phyloP scores from a whole-genome alignment of 2,329 filamentous ascomycete genomes.

The Aaosphaeria pasadenensis region DNA sequence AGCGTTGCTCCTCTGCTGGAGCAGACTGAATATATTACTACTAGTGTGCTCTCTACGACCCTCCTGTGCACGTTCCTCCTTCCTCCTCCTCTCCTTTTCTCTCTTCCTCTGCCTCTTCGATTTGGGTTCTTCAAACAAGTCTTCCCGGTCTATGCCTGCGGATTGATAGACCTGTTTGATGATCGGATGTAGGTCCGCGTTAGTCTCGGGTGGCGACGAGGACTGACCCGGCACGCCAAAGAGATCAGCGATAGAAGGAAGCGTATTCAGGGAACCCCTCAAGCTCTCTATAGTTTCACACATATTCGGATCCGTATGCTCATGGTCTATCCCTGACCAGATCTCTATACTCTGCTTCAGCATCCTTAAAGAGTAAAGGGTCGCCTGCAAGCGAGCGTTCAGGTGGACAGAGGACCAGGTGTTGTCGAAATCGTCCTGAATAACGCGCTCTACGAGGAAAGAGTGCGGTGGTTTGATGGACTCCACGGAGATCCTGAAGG shows the following conservation, averaged over 20 bases:
- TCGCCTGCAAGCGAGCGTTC: constrained; percentile 39
- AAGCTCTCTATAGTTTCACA: constrained; percentile 2
- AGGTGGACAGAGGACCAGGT: constrained; percentile 41
- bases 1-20: neutral
- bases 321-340: constrained; percentile 10
- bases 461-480: constrained; percentile 11
- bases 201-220: constrained; percentile 4
- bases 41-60: neutral
- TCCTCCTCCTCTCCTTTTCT: constrained; percentile 23
- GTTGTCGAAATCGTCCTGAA: constrained; percentile 30
- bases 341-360: constrained; percentile 36
- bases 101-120: constrained; percentile 19
- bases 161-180: constrained; percentile 26
- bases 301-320: neutral
- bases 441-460: constrained; percentile 10
- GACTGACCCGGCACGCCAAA: constrained; percentile 24
- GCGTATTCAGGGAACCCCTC: constrained; percentile 10
- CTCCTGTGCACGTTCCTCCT: constrained; percentile 1
- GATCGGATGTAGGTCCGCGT: constrained; percentile 12
- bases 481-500: constrained; percentile 16
- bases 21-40: neutral
- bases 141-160: constrained; percentile 23
- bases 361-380: constrained; percentile 43
- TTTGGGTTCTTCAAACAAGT: constrained; percentile 7
- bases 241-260: constrained; percentile 21